These are phyloP conservation scores for Solanum chmielewskii DNA, from an alignment of 257 asterid genomes.

Conservation along the genomic window DNA sequence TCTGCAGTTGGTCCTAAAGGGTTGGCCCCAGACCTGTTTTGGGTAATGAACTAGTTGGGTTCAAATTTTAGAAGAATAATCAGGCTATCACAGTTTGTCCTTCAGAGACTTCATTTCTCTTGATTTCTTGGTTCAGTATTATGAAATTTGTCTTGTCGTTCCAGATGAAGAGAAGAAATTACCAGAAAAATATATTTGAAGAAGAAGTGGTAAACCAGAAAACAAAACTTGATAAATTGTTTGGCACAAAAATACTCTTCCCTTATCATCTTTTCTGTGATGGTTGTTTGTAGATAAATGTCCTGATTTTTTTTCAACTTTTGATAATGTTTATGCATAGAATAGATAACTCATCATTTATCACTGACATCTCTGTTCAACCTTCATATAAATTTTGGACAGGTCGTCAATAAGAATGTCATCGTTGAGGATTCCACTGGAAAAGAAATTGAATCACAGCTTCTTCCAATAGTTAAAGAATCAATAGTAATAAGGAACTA, in stretches of 20 bases:
- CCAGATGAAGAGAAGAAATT: not conserved
- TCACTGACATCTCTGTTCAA: not conserved
- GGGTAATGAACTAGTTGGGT: not conserved
- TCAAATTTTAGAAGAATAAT: not conserved
- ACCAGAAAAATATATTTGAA: not conserved
- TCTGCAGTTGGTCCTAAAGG: not conserved
- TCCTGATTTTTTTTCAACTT: not conserved
- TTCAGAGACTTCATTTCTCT: not conserved
- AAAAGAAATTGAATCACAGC: slow-evolving; percentile 53
- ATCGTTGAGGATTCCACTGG: slow-evolving; percentile 68
- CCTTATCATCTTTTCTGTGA: not conserved
- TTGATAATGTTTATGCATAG: not conserved
- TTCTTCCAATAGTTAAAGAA: slow-evolving; percentile 57
- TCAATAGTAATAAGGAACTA: slow-evolving; percentile 37
- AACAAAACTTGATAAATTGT: not conserved
- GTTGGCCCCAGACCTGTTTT: not conserved
- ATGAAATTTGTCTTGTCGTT: not conserved
- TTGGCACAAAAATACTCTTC: not conserved
- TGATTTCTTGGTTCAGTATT: not conserved
- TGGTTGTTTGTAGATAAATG: not conserved
- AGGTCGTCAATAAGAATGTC: slow-evolving; percentile 56
- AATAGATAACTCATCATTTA: not conserved
- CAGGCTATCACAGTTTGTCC: not conserved
- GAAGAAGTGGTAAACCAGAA: not conserved
- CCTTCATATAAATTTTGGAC: slow-evolving; percentile 6